phyloP scores from a whole-genome alignment of 805 yeast genomes.

The Clavispora asparagi region DNA sequence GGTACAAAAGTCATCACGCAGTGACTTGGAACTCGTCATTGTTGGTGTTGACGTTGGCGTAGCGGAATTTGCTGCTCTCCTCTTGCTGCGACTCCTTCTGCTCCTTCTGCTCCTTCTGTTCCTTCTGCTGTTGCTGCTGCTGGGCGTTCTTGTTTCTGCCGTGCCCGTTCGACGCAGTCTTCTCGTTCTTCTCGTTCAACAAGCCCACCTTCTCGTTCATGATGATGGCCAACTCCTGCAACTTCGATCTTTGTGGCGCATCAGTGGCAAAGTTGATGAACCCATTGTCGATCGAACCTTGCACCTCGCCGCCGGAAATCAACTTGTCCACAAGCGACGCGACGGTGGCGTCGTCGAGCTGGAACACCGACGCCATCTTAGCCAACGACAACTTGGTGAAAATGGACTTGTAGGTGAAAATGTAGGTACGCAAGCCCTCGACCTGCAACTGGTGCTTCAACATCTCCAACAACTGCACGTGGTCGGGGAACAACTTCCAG shows the following conservation, averaged over 20 bases:
- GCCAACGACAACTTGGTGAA: conserved; percentile 69
- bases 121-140: conserved; percentile 35
- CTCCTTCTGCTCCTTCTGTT: conserved; percentile 26
- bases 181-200: conserved; percentile 79
- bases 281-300: conserved; percentile 65
- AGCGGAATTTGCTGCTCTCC: conserved; percentile 38
- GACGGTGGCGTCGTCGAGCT: conserved; percentile 52
- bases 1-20: conserved; percentile 2
- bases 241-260: conserved; percentile 74
- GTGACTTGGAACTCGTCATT: conserved; percentile 39
- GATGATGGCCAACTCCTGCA: conserved; percentile 82
- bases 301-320: conserved; percentile 72
- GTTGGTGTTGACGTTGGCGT: conserved; percentile 39
- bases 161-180: conserved; percentile 73
- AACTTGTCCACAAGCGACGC: conserved; percentile 63
- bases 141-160: conserved; percentile 33
- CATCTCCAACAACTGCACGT: conserved; percentile 63
- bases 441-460: conserved; percentile 74
- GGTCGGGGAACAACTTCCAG: conserved; percentile 77
- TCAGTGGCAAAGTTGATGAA: conserved; percentile 59
- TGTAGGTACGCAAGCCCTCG: conserved; percentile 89
- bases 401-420: conserved; percentile 75
- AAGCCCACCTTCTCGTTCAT: conserved; percentile 77
- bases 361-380: conserved; percentile 63
- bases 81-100: conserved; percentile 30